A percentile compares a stretch with the other conserved stretches of the same genome.
phyloP scores from a whole-genome alignment of 2,329 filamentous ascomycete species.

The Kalmusia sp. region DNA sequence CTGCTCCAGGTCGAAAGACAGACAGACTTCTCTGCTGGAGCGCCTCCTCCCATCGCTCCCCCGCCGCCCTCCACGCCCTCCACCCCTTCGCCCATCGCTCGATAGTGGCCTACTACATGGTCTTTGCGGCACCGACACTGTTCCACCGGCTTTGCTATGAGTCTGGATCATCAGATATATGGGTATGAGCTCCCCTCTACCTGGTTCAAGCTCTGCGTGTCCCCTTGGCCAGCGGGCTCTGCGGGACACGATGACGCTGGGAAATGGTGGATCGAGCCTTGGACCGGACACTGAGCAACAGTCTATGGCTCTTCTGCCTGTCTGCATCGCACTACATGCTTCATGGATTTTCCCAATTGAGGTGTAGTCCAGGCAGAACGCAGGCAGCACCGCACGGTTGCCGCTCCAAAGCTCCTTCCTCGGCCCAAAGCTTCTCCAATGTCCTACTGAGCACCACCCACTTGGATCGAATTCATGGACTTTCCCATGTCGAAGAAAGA shows the following conservation, averaged over 20 bases:
- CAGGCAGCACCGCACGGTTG: slow-evolving; percentile 48
- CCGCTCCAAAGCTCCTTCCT: slow-evolving; percentile 31
- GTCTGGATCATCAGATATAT: slow-evolving; percentile 50
- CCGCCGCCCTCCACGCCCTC: slow-evolving; percentile 23
- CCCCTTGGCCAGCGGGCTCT: slow-evolving; percentile 12
- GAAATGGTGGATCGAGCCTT: slow-evolving; percentile 21
- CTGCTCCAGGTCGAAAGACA: slow-evolving; percentile 25
- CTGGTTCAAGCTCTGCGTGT: slow-evolving; percentile 22
- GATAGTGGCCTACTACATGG: slow-evolving; percentile 37
- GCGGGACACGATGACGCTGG: slow-evolving; percentile 15
- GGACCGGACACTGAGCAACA: background rate
- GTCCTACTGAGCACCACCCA: slow-evolving; percentile 23
- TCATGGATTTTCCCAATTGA: slow-evolving; percentile 24
- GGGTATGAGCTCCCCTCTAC: slow-evolving; percentile 43
- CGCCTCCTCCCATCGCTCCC: slow-evolving; percentile 12
- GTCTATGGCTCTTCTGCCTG: slow-evolving; percentile 34
- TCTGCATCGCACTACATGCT: slow-evolving; percentile 20
- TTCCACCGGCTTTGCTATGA: slow-evolving; percentile 48
- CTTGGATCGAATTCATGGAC: too few relatives aligned
- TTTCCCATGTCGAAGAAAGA: slow-evolving; percentile 10
- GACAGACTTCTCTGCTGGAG: slow-evolving; percentile 28
- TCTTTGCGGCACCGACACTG: slow-evolving; percentile 31
- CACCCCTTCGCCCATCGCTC: slow-evolving; percentile 23
- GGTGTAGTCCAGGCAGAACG: slow-evolving; percentile 38
- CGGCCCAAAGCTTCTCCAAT: slow-evolving; percentile 26